phyloP scores from a whole-genome alignment of 768 basidiomycete genomes.

The Mrakia blollopis region DNA sequence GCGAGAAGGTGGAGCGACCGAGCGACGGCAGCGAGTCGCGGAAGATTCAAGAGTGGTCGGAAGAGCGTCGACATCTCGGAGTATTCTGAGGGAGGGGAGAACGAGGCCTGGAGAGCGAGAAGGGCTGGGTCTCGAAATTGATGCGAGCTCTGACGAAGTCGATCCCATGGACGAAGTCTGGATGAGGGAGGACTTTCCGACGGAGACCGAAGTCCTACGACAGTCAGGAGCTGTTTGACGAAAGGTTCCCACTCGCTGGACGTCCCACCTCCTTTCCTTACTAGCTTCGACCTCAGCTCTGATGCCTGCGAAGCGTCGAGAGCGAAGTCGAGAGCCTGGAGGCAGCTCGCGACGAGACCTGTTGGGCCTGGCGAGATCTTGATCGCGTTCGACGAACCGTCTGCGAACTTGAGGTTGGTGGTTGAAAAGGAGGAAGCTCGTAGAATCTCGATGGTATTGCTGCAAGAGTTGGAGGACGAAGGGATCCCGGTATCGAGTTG shows the following conservation, averaged over 20 bases:
- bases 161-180: conserved; percentile 8
- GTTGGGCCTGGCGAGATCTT: conserved; percentile 53
- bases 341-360: conserved; percentile 55
- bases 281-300: conserved; percentile 50
- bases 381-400: conserved; percentile 55
- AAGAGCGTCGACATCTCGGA: not conserved
- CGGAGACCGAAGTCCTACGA: conserved; percentile 22
- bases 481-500: conserved; percentile 3
- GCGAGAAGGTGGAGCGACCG: conserved; percentile 74
- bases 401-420: conserved; percentile 51
- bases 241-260: conserved; percentile 57
- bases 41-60: not conserved
- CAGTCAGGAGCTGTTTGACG: conserved; percentile 53
- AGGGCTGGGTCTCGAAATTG: conserved; percentile 32
- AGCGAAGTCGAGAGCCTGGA: conserved; percentile 60
- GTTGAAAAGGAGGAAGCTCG: conserved; percentile 37
- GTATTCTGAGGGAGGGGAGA: not conserved
- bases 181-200: not conserved
- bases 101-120: conserved; percentile 29
- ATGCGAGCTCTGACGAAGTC: not conserved
- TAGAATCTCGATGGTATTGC: not conserved
- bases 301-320: conserved; percentile 58
- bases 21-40: conserved; percentile 51
- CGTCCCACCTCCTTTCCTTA: conserved; percentile 49
- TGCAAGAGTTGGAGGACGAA: not conserved